A percentile compares a stretch with the other conserved stretches of the same genome.
Conservation (phyloP, 1,139 yeast genomes). For the Eremothecium gossypii region DNA sequence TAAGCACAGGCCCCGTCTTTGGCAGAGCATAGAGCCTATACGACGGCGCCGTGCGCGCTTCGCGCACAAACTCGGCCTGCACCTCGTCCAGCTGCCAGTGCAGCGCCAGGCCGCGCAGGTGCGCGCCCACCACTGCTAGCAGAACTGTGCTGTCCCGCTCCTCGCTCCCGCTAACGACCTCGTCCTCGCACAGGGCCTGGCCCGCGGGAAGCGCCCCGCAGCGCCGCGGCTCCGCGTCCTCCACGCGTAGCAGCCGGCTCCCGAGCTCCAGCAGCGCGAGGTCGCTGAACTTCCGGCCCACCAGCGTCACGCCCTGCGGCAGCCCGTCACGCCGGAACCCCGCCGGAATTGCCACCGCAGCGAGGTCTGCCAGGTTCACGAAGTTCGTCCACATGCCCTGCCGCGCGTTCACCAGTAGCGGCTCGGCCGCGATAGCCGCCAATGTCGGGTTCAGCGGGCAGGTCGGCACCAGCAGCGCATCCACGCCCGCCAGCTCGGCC, state of each 20-base stretch:
- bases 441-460: conserved; percentile 87
- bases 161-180: conserved; percentile 34
- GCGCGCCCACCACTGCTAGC: conserved; percentile 95
- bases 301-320: conserved; percentile 82
- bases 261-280: conserved; percentile 84
- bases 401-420: conserved; percentile 69
- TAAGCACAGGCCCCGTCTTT: conserved; percentile 57
- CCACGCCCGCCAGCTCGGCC: conserved; percentile 47
- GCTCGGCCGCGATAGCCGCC: conserved; percentile 61
- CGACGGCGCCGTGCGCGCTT: conserved; percentile 61
- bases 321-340: conserved; percentile 79
- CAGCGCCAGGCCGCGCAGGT: conserved; percentile 74
- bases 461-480: conserved; percentile 81
- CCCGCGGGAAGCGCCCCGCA: conserved; percentile 35
- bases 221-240: conserved; percentile 39
- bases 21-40: conserved; percentile 81
- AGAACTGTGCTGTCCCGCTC: conserved; percentile 38
- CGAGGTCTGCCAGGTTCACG: conserved; percentile 86
- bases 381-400: conserved; percentile 98
- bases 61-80: conserved; percentile 59
- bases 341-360: conserved; percentile 85
- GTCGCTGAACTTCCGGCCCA: conserved; percentile 77
- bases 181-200: conserved; percentile 31
- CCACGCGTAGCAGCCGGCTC: conserved; percentile 48
- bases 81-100: conserved; percentile 92